Base-by-base conservation (phyloP, 2,329 filamentous ascomycete genomes). In the Colletotrichum sp. region DNA sequence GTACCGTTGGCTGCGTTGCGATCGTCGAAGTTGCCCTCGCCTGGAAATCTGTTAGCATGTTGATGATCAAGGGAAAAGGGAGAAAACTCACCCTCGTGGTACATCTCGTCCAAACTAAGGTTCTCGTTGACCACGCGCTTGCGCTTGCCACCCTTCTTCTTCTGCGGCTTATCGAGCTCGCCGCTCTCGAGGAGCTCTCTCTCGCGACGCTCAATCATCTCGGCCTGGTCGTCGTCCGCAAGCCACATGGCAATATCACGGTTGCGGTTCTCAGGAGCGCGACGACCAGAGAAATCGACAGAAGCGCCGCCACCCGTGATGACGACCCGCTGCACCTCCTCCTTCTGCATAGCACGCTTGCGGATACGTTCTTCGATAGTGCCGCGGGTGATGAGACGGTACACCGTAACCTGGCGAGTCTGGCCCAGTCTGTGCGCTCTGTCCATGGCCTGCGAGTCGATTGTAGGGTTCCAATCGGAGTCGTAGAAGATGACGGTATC, bases 401-500 rank as follows among this genome's bases (percentile, higher is more conserved):
- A 99, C 13, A 99, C 97, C 0, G 96, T 98, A 74, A 99, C 97
- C 86, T 99, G 97, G 79, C 92, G 92, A 3, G 96, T 99, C 85
- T 99, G 96, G 66, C 97, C 97, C 43, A 99, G 92, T 91, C 97
- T 95, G 92, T 99, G 97, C 14, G 97, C 97, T 84, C 97, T 95
- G 85, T 99, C 97, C 97, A 99, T 99, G 85, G 97, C 97, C 85
- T 99, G 97, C 69, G 95, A 98, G 84, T 99, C 97, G 82, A 99
- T 99, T 5, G 97, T 99, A 0, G 97, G 97, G 84, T 99, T 99
- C 97, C 97, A 99, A 85, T 99, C 97, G 13, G 95, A 98, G 84
- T 99, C 97, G 90, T 99, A 99, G 88, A 99, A 99, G 85, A 99
- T 99, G 86, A 99, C 97, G 0, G 97, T 99, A 84, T 99, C 97